Conservation (phyloP, 805 yeast species). For the Zygoascus biomembranicola region DNA sequence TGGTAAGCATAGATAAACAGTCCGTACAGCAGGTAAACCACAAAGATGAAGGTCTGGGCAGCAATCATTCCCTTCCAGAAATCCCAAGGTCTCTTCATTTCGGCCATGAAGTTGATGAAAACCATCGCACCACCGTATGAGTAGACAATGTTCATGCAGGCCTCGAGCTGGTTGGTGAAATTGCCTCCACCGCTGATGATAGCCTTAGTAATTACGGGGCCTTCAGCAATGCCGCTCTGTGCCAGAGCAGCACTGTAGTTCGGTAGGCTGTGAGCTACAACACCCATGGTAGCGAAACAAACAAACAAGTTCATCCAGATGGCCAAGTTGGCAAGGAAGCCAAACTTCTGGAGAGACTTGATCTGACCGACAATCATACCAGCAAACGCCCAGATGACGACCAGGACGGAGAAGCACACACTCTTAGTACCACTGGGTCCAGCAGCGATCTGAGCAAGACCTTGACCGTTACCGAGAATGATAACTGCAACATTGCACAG, state of each 20-base stretch:
- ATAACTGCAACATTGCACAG: conserved; percentile 38
- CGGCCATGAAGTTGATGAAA: conserved; percentile 41
- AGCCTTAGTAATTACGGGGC: conserved; percentile 19
- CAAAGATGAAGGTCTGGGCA: conserved; percentile 36
- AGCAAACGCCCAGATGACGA: conserved; percentile 36
- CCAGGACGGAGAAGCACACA: conserved; percentile 35
- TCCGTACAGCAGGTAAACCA: conserved; percentile 36
- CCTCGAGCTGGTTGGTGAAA: conserved; percentile 27
- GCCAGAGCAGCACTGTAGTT: conserved; percentile 24
- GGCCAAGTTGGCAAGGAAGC: conserved; percentile 37
- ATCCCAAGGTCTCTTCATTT: conserved; percentile 41
- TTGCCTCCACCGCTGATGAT: conserved; percentile 18
- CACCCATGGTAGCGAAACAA: conserved; percentile 39
- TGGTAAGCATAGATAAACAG: conserved; percentile 36
- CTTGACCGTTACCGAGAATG: conserved; percentile 35
- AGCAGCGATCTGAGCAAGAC: conserved; percentile 33
- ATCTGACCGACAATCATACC: conserved; percentile 39
- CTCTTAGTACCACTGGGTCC: conserved; percentile 5
- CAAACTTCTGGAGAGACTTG: conserved; percentile 32
- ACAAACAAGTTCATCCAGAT: conserved; percentile 41
- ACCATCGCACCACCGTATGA: conserved; percentile 47
- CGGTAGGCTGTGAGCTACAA: conserved; percentile 28
- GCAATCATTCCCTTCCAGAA: conserved; percentile 40
- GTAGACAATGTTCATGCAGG: conserved; percentile 40
- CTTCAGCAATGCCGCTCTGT: conserved; percentile 5